Evolutionary conservation across 1,139 yeast species (phyloP), one percentile per base, ranked within the genome.

Genomic region (Sugiyamaella castrensis): DNA sequence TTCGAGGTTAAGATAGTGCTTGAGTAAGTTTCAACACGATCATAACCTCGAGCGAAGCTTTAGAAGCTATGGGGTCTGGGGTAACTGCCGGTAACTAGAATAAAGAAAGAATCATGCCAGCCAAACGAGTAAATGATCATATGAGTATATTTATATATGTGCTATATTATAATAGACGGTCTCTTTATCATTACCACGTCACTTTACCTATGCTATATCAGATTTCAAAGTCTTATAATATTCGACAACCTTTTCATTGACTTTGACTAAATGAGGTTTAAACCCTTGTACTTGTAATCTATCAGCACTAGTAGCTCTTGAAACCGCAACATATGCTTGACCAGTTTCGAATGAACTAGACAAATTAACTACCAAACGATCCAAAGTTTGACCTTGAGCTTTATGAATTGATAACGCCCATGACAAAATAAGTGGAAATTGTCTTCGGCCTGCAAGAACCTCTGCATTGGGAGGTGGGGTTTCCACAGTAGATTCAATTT

Each of bases 351-450:
- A 88, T 29, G 83, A 79, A 56, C 75, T 77, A 29, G 76, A 71
- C 48, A 88, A 70, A 60, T 88, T 94, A 4, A 88, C 92, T 55
- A 79, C 76, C n/a, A 88, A 82, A 50, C 94, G 68, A 36, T 80
- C 82, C 45, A 88, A 74, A 0, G 97, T 87, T 69, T 88, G 96
- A 1, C 97, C 97, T 67, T 88, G 97, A 0, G 96, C 83, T 62
- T 88, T 88, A 66, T 88, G 97, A 47, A 88, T 88, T 0, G 96
- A 87, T 60, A 88, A 69, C 0, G 96, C 95, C 95, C 96, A 88
- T 10, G 96, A 82, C 34, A 86, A 71, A 47, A 87, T 71, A 34
- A 88, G 71, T 0, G 96, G 97, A 4, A 87, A 58, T 63, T 88
- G 96, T 0, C 55, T 59, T 57, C 94, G 74, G 46, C 65, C 37